Conservation (phyloP, 768 basidiomycete species). For the Hemileccinum impolitum region DNA sequence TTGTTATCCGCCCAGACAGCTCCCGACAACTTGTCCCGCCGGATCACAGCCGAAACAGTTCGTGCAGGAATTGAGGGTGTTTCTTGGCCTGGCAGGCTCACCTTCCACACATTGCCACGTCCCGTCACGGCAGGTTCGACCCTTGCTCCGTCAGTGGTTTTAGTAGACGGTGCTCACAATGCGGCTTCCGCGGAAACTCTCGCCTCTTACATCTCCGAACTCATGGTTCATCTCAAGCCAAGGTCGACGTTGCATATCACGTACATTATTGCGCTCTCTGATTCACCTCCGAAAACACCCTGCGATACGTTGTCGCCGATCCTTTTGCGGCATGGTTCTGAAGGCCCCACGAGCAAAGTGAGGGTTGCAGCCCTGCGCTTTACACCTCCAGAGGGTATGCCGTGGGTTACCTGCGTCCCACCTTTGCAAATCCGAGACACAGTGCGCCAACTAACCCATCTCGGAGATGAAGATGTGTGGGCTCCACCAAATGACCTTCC, state of each 20-base stretch:
- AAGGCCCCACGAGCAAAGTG: slow-evolving; percentile 29
- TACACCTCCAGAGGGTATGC: slow-evolving; percentile 85
- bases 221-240: slow-evolving; percentile 25
- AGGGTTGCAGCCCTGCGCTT: slow-evolving; percentile 60
- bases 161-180: slow-evolving; percentile 96
- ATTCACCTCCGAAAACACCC: slow-evolving; percentile 84
- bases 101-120: slow-evolving; percentile 49
- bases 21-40: slow-evolving; percentile 7
- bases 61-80: slow-evolving; percentile 54
- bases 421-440: slow-evolving; percentile 47
- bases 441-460: slow-evolving; percentile 41
- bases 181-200: slow-evolving; percentile 69
- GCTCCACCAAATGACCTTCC: slow-evolving; percentile 32
- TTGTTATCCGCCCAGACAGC: slow-evolving; percentile 38
- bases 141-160: slow-evolving; percentile 37
- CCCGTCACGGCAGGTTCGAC: slow-evolving; percentile 12
- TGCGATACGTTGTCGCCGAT: slow-evolving; percentile 68
- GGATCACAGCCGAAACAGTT: slow-evolving; percentile 50
- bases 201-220: slow-evolving; percentile 51
- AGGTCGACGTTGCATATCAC: slow-evolving; percentile 44
- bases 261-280: slow-evolving; percentile 78
- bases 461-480: slow-evolving; percentile 44
- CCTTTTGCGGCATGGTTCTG: slow-evolving; percentile 40
- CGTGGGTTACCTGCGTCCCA: slow-evolving; percentile 77
- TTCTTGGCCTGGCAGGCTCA: slow-evolving; percentile 82